Base-by-base conservation (phyloP, 495 filamentous ascomycete genomes). In the Corynascus novoguineensis region DNA sequence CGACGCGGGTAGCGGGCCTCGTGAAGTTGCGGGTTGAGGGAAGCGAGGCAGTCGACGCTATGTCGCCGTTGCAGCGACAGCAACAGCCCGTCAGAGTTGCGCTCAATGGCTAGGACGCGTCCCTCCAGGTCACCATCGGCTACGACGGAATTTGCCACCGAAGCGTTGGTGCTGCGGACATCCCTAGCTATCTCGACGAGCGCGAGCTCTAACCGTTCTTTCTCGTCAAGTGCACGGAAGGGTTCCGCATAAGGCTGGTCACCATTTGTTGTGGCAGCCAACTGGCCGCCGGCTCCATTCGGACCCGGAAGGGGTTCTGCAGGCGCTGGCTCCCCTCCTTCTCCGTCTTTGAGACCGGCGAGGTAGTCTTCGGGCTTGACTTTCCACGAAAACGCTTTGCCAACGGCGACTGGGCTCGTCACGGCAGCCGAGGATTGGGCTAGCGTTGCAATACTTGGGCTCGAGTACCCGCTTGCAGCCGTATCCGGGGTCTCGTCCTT, bases 1-100 rank as follows among this genome's bases (percentile, higher is more conserved):
- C 90, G 87, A 5, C 90, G 83, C 0, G 91, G 83, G 80, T 84
- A 95, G 53, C 79, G 79, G 15, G 77, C 75, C 42, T 87, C 81
- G 52, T 81, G 75, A 66, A 8, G 68, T 60, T 11, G 72, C 61
- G 41, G 65, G 55, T 3, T 64, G 63, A 34, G 57, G 19, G 52
- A 63, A 54, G 53, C 71, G 57, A 70, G 62, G 53, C 59, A 72
- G 64, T 67, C 70, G 63, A 77, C 60, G 58, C 81, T 85, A 31
- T 80, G 73, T 4, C 80, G 70, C 21, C 77, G 73, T 29, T 71
- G 69, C 27, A 82, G 68, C 24, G 45, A 64, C 0, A 64, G 51
- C 19, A 70, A 50, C 0, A 54, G 40, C 2, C 51, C 40, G 10
- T 62, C 63, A 3, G 59, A 58, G 21, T 50, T 65, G 22, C 70